phyloP scores from a whole-genome alignment of 305 asterid species.

The Striga hermonthica region DNA sequence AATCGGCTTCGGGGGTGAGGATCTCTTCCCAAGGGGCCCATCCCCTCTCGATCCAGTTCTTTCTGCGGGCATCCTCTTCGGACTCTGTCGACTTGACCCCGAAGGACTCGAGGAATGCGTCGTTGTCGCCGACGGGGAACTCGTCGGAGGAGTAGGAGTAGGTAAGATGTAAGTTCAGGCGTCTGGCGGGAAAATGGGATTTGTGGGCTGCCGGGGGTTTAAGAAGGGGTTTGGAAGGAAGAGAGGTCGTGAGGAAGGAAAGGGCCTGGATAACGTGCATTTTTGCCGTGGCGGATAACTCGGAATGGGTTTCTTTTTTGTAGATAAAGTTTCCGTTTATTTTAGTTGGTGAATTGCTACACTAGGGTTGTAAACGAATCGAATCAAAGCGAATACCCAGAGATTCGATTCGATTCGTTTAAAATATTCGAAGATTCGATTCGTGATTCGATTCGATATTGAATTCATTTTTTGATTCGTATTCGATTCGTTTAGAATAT shows the following conservation, averaged over 20 bases:
- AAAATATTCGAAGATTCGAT: too few relatives aligned
- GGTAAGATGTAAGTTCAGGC: constrained; percentile 28
- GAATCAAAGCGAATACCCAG: too few relatives aligned
- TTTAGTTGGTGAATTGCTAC: too few relatives aligned
- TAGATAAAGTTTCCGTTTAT: too few relatives aligned
- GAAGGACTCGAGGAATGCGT: constrained; percentile 63
- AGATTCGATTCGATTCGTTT: too few relatives aligned
- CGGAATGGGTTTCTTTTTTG: constrained; percentile 26
- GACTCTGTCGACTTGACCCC: constrained; percentile 78
- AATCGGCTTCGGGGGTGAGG: constrained; percentile 82
- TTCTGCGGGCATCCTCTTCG: constrained; percentile 80
- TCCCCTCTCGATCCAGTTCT: constrained; percentile 88
- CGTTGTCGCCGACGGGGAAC: constrained; percentile 80
- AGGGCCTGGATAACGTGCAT: constrained; percentile 54
- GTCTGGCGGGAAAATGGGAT: constrained; percentile 24
- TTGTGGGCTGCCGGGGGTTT: constrained; percentile 45
- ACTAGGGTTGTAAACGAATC: too few relatives aligned
- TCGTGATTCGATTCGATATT: too few relatives aligned
- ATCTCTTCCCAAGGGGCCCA: constrained; percentile 99
- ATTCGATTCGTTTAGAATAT: too few relatives aligned
- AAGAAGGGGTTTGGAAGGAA: constrained; percentile 55
- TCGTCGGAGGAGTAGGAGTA: constrained; percentile 71
- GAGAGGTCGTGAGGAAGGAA: constrained; percentile 39
- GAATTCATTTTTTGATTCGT: too few relatives aligned
- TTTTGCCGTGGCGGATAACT: constrained; percentile 18